Conservation (phyloP, 1,284 basidiomycete species). For the Malassezia globosa region DNA sequence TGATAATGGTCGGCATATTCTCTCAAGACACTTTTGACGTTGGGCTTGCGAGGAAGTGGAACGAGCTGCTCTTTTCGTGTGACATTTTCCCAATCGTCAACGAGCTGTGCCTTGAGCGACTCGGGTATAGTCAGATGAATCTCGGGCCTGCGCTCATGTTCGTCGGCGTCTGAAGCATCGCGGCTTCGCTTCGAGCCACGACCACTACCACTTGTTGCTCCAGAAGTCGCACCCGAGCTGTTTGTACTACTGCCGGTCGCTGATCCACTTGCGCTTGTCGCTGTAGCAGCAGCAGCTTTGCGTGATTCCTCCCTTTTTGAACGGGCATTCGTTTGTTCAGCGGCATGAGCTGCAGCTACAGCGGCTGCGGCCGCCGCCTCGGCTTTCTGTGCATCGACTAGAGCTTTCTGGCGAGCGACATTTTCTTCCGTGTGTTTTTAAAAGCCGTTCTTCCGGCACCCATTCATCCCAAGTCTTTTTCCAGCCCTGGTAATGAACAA, state of each 20-base stretch:
- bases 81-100: slow-evolving; percentile 95
- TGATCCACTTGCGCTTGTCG: slow-evolving; percentile 14
- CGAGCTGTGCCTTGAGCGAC: slow-evolving; percentile 71
- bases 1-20: slow-evolving; percentile 54
- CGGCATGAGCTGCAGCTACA: slow-evolving; percentile 10
- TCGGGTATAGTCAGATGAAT: slow-evolving; percentile 85
- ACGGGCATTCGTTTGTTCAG: not conserved
- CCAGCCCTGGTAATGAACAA: slow-evolving; percentile 99
- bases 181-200: slow-evolving; percentile 18
- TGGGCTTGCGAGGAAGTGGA: slow-evolving; percentile 68
- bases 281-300: no score
- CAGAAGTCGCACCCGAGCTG: slow-evolving; percentile 7
- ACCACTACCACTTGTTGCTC: slow-evolving; percentile 1
- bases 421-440: slow-evolving; percentile 81
- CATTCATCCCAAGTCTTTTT: slow-evolving; percentile 99
- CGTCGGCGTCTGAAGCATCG: slow-evolving; percentile 49
- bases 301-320: not conserved
- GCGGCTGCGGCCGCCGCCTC: slow-evolving; percentile 31
- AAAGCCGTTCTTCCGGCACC: slow-evolving; percentile 70
- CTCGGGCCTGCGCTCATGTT: slow-evolving; percentile 63
- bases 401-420: slow-evolving; percentile 59
- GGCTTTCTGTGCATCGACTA: slow-evolving; percentile 45
- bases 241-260: slow-evolving; percentile 19
- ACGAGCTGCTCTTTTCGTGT: slow-evolving; percentile 89
- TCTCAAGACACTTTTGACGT: slow-evolving; percentile 64